Conservation (phyloP, 108 stramenopile genomes). For the Pseudonitzschia delicatissima region DNA sequence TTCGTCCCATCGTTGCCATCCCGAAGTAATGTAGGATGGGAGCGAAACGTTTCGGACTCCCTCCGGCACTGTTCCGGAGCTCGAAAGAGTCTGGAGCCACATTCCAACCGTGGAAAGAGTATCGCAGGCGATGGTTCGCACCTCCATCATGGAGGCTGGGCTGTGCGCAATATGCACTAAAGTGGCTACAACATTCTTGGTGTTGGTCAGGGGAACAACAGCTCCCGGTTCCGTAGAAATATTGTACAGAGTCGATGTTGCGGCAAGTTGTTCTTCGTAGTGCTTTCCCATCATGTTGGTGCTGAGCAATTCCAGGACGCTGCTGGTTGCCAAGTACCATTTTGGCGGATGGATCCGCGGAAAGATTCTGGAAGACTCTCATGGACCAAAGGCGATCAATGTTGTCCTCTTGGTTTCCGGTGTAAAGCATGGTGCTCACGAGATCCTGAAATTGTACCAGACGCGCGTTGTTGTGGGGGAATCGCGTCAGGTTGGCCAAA, state of each 20-base stretch:
- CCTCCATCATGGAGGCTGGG: conserved; percentile 42
- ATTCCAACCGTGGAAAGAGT: conserved; percentile 74
- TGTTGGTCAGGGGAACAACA: conserved; percentile 76
- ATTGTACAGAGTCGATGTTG: conserved; percentile 71
- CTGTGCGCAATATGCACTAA: conserved; percentile 77
- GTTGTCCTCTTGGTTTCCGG: conserved; percentile 29
- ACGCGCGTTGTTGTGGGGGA: conserved; percentile 58
- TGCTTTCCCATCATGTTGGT: conserved; percentile 58
- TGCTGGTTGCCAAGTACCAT: conserved; percentile 40
- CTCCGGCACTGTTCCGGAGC: conserved; percentile 65
- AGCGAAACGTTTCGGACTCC: conserved; percentile 51
- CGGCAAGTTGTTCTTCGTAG: conserved; percentile 64
- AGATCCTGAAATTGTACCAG: conserved; percentile 52
- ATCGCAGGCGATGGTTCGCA: conserved; percentile 69
- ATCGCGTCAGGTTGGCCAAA: conserved; percentile 74
- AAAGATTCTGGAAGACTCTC: conserved; percentile 71
- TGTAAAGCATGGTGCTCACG: conserved; percentile 42
- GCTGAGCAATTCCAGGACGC: conserved; percentile 56
- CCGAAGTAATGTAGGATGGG: conserved; percentile 66
- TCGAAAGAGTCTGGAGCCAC: conserved; percentile 83
- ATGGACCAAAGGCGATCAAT: conserved; percentile 74
- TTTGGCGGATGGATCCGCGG: conserved; percentile 64
- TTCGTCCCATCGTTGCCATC: conserved; percentile 81
- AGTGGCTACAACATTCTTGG: conserved; percentile 77
- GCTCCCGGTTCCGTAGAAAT: conserved; percentile 80